Conservation (phyloP, 176 grass and related monocot genomes). For the Melocanna baccifera region DNA sequence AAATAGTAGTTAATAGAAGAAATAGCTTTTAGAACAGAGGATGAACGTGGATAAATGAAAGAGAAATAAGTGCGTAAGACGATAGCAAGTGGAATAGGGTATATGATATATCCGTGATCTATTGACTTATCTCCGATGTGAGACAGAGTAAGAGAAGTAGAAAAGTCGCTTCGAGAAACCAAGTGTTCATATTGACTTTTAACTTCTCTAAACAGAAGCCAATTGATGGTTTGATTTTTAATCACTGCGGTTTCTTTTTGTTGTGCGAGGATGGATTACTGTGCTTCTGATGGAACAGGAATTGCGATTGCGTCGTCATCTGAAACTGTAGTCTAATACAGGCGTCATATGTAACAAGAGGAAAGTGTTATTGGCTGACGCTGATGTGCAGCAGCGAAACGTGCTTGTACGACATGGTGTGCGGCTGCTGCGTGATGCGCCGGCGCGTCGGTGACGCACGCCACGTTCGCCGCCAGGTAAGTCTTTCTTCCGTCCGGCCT, state of each 20-base stretch:
- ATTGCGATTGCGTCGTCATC: background rate
- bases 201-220: too few species aligned
- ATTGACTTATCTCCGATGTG: too few species aligned
- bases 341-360: background rate
- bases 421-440: background rate
- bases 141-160: too few species aligned
- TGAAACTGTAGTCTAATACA: too few species aligned
- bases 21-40: too few species aligned
- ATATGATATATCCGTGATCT: too few species aligned
- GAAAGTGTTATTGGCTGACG: background rate
- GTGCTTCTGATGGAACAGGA: background rate
- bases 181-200: too few species aligned
- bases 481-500: background rate
- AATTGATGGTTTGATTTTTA: background rate
- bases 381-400: background rate
- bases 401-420: background rate
- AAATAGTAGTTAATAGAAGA: fast-evolving
- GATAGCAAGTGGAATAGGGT: too few species aligned
- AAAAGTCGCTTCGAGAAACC: too few species aligned
- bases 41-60: too few species aligned
- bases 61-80: fast-evolving
- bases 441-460: conserved; percentile 4
- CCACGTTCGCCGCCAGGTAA: background rate
- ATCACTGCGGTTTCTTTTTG: background rate
- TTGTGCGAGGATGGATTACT: background rate